phyloP scores from a whole-genome alignment of 2,329 filamentous ascomycete species.

The Penicillium concentricum region DNA sequence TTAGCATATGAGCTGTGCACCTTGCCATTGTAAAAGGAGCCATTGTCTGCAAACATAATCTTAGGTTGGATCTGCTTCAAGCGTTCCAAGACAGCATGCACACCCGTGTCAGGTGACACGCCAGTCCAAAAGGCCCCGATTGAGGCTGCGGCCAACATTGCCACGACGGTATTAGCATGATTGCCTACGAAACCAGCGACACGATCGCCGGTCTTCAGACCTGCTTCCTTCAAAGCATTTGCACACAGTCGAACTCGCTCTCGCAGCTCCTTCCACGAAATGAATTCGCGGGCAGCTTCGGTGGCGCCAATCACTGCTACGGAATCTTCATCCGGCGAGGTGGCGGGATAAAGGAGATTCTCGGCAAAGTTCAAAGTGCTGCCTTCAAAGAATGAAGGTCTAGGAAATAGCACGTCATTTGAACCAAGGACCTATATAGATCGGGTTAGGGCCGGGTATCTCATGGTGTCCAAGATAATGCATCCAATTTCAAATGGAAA shows the following conservation, averaged over 20 bases:
- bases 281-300: constrained; percentile 64
- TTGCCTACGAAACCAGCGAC: constrained; percentile 81
- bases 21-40: constrained; percentile 86
- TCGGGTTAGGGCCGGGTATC: neutral
- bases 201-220: constrained; percentile 61
- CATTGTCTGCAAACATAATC: constrained; percentile 83
- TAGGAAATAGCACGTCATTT: constrained; percentile 74
- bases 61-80: constrained; percentile 80
- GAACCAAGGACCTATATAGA: constrained; percentile 63
- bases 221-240: constrained; percentile 65
- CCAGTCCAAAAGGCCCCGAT: constrained; percentile 90
- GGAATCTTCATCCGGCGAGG: constrained; percentile 56
- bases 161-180: constrained; percentile 80
- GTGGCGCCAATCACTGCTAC: constrained; percentile 78
- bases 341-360: constrained; percentile 79
- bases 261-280: constrained; percentile 78
- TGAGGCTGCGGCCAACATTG: constrained; percentile 79
- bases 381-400: constrained; percentile 79
- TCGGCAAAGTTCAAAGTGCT: constrained; percentile 88
- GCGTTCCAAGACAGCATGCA: constrained; percentile 85
- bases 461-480: neutral
- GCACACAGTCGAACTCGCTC: constrained; percentile 74
- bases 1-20: constrained; percentile 78
- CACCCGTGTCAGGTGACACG: constrained; percentile 87
- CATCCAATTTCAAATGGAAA: neutral